Evolutionary conservation across 371 early-diverging fungal genomes (phyloP).

Genomic region (Actinomortierella wolfii): DNA sequence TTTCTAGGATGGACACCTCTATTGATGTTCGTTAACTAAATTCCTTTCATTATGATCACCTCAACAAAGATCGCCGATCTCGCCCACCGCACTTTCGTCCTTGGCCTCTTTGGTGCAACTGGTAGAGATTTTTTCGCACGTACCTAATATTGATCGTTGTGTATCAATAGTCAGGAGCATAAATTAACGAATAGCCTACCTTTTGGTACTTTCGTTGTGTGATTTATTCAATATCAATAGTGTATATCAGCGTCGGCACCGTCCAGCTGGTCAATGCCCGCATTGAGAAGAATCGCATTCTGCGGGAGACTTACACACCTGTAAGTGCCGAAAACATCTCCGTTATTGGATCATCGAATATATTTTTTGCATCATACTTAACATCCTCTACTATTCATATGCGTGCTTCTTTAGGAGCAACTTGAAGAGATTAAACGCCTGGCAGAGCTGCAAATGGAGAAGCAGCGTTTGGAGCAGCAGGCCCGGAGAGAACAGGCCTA

Average conservation of each 20-base stretch:
- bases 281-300: slow-evolving; percentile 42
- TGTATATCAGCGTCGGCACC: slow-evolving; percentile 43
- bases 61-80: slow-evolving; percentile 41
- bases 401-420: slow-evolving; percentile 28
- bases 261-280: slow-evolving; percentile 45
- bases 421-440: slow-evolving; percentile 36
- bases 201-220: too few relatives aligned
- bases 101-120: slow-evolving; percentile 42
- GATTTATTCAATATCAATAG: slow-evolving; percentile 4
- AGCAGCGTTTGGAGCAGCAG: slow-evolving; percentile 43
- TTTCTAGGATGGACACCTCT: too few relatives aligned
- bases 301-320: slow-evolving; percentile 35
- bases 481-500: slow-evolving; percentile 30
- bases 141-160: too few relatives aligned
- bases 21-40: too few relatives aligned
- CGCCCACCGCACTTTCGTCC: slow-evolving; percentile 39
- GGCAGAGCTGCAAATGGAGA: slow-evolving; percentile 39
- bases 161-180: too few relatives aligned
- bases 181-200: too few relatives aligned
- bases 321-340: slow-evolving; percentile 10
- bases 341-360: not conserved
- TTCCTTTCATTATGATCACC: slow-evolving; percentile 15
- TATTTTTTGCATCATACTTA: not conserved
- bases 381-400: not conserved
- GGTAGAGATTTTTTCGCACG: slow-evolving; percentile 13